Conservation (phyloP, 352 stramenopile species). For the Globisporangium megalacanthum region DNA sequence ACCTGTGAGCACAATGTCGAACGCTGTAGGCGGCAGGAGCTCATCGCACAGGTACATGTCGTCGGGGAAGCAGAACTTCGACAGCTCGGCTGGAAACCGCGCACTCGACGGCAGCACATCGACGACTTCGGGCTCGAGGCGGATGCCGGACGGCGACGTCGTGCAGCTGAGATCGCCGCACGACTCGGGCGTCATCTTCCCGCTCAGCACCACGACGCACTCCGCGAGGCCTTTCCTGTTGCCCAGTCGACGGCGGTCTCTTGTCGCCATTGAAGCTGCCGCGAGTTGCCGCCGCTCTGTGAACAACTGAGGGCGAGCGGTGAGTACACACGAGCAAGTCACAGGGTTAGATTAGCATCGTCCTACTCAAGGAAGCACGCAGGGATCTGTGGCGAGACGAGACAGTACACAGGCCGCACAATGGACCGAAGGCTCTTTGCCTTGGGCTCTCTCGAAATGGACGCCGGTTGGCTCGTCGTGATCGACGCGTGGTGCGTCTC, state of each 20-base stretch:
- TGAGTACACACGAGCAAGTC: not conserved
- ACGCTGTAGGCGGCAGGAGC: conserved; percentile 29
- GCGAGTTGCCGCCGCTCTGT: conserved; percentile 6
- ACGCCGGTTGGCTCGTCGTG: conserved; percentile 12
- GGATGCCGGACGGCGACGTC: conserved; percentile 33
- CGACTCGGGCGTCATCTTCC: conserved; percentile 31
- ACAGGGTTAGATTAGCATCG: not conserved
- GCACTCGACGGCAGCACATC: conserved; percentile 40
- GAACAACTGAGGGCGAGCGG: conserved; percentile 4
- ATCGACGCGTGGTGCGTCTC: conserved; percentile 53
- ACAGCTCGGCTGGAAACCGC: conserved; percentile 54
- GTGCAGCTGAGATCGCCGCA: conserved; percentile 30
- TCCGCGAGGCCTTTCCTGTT: conserved; percentile 34
- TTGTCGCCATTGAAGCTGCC: not conserved
- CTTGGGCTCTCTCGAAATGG: conserved; percentile 10
- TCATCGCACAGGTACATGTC: conserved; percentile 43
- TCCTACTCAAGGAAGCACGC: not conserved
- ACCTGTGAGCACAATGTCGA: conserved; percentile 75
- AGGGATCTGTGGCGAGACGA: too few species aligned
- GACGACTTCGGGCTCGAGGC: conserved; percentile 42
- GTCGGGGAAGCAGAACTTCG: conserved; percentile 71
- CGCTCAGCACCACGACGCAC: conserved; percentile 50
- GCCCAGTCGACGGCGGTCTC: not conserved
- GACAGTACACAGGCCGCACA: not conserved
- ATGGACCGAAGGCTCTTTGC: conserved; percentile 16